Evolutionary conservation across 805 yeast genomes (phyloP).

Genomic region (Candida vaughaniae): DNA sequence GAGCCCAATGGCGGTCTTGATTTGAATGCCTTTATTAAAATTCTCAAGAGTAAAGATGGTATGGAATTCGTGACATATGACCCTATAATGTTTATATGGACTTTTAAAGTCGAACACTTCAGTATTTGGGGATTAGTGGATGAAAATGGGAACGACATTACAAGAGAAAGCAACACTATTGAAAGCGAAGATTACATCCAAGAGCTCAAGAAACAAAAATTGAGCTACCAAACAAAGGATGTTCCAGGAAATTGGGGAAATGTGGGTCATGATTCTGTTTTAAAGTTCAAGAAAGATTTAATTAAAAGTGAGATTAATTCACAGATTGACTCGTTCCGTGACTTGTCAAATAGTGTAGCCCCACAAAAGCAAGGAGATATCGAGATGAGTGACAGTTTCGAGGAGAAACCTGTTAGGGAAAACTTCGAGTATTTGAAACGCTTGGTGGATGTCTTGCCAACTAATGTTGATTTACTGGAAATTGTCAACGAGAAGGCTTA

Average conservation of each 20-base stretch:
- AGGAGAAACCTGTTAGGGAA: constrained; percentile 9
- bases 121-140: constrained; percentile 86
- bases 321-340: constrained; percentile 5
- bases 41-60: constrained; percentile 55
- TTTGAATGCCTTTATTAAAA: constrained; percentile 43
- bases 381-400: neutral
- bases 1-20: constrained; percentile 50
- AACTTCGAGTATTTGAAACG: constrained; percentile 36
- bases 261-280: constrained; percentile 16
- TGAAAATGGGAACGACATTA: constrained; percentile 37
- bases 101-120: constrained; percentile 84
- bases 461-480: constrained; percentile 29
- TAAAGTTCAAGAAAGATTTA: constrained; percentile 27
- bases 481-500: constrained; percentile 62
- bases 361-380: neutral
- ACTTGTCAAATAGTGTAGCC: neutral
- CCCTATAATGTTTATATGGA: constrained; percentile 72
- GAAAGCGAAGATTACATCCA: constrained; percentile 25
- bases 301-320: constrained; percentile 30
- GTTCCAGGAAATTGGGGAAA: constrained; percentile 40
- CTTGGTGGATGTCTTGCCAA: constrained; percentile 31
- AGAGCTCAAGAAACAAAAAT: constrained; percentile 36
- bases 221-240: constrained; percentile 25
- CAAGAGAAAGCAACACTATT: constrained; percentile 2
- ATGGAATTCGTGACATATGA: constrained; percentile 81